Evolutionary conservation across 1,139 yeast genomes (phyloP), one percentile per base, ranked within the genome.

Genomic region (Wickerhamiella pararugosa): DNA sequence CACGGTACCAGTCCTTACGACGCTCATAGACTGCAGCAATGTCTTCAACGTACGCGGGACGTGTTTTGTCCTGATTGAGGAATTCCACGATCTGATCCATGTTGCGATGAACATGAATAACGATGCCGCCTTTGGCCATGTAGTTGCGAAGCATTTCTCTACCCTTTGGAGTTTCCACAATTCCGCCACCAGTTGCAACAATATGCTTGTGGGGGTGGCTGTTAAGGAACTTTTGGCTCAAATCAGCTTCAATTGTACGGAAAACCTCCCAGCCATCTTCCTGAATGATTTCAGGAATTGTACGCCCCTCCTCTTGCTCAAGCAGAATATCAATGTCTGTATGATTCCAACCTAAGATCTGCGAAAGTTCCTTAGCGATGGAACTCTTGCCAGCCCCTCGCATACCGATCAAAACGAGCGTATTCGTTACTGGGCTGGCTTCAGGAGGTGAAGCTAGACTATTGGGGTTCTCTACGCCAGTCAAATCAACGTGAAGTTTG

Each of bases 341-440:
- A 45, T 80, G 70, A 45, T 75, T 69, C 65, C 81, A 78, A 8
- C 86, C 90, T 45, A 84, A 65, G 36, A 73, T 69, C 27, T 72
- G 61, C 5, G 95, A 80, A 53, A 83, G 75, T 80, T 94, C 80
- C 50, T 72, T 70, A 31, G 95, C 80, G 54, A 86, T 69, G 1
- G 94, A 81, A 5, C 93, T 73, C 61, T 92, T 92, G 25, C 99
- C 99, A 29, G 96, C 94, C 29, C 96, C 99, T 59, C 98, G 75
- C 99, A 90, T 92, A 39, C 99, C 99, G 58, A 92, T 81, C 32
- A 90, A 73, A 41, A 90, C 71, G 45, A 90, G 73, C 54, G 86
- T 76, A 53, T 69, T 21, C 5, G 41, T 15, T 7, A 8, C 10
- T 7, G 26, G 15, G 29, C 21, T 25, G 32, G 29, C 26, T 11